Evolutionary conservation across 2,329 filamentous ascomycete species (phyloP), one percentile per base, ranked within the genome.

Genomic region (Colletotrichum euphorbiae): DNA sequence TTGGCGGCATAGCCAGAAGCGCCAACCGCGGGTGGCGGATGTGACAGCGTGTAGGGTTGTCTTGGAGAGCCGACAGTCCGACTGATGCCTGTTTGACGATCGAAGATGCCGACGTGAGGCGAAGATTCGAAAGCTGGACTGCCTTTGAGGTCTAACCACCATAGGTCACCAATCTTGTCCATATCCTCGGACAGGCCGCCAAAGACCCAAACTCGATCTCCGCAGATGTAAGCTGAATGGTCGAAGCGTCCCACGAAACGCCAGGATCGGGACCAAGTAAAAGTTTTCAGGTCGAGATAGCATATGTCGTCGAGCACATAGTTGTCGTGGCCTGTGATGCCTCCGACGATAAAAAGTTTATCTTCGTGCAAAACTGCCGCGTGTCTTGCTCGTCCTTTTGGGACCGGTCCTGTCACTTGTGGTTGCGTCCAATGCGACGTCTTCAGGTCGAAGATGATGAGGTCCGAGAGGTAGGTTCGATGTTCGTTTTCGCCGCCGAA

Each of bases 401-500:
- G 96, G 31, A 96, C 87, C 0, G 91, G 91, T 1, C 96, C 96
- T 46, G 90, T 89, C 19, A 98, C 90, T 71, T 94, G 89, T 12
- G 96, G 96, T 74, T 97, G 94, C 6, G 93, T 97, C 96, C 96
- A 99, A 76, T 97, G 91, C 40, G 95, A 94, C 0, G 93, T 96
- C 77, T 94, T 93, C 66, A 99, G 88, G 77, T 99, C 94, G 77
- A 99, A 97, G 57, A 99, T 91, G 71, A 98, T 97, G 21, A 99
- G 89, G 77, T 99, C 96, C 54, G 94, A 97, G 12, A 99, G 89
- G 77, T 98, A 97, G 65, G 94, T 94, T 72, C 94, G 89, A 76
- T 98, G 96, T 78, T 99, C 96, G 79, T 99, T 99, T 82, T 99
- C 96, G 72, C 96, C 96, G 64, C 96, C 96, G 76, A 98, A 99